These are phyloP conservation scores for Obelidium mucronatum DNA, from an alignment of 192 early-diverging fungal genomes.

Conservation along the genomic window DNA sequence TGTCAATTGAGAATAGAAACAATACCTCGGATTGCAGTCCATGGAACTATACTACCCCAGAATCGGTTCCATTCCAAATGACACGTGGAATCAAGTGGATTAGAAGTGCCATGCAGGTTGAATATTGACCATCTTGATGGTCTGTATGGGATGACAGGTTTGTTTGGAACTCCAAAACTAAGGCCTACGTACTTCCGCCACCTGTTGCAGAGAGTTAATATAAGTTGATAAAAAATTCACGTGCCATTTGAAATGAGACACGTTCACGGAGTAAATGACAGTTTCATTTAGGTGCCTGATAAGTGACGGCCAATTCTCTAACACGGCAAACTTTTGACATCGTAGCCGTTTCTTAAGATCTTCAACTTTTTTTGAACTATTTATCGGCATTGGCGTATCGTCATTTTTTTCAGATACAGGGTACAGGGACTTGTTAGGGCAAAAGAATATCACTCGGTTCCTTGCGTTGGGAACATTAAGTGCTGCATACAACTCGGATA, in stretches of 20 bases:
- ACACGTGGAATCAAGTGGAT: not conserved
- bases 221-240: not conserved
- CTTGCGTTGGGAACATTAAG: not conserved
- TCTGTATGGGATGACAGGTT: not conserved
- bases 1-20: no score
- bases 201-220: not conserved
- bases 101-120: conserved; percentile 1
- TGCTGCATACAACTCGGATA: conserved; percentile 7
- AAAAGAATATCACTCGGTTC: not conserved
- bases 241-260: not conserved
- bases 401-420: not conserved
- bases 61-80: no score
- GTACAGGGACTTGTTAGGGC: not conserved
- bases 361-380: no score
- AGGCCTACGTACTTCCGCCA: conserved; percentile 17
- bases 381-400: no score
- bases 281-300: not conserved
- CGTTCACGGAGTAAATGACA: conserved; percentile 5
- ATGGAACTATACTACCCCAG: no score
- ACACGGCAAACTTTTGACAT: no score
- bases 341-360: no score
- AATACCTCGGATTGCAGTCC: no score
- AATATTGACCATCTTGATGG: not conserved
- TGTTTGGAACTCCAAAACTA: not conserved
- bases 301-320: no score